Percentiles rank a stretch among this genome's conserved stretches.
These are phyloP conservation scores for Colletotrichum melonis DNA, from an alignment of 2,329 filamentous ascomycete genomes.

Conservation along the genomic window DNA sequence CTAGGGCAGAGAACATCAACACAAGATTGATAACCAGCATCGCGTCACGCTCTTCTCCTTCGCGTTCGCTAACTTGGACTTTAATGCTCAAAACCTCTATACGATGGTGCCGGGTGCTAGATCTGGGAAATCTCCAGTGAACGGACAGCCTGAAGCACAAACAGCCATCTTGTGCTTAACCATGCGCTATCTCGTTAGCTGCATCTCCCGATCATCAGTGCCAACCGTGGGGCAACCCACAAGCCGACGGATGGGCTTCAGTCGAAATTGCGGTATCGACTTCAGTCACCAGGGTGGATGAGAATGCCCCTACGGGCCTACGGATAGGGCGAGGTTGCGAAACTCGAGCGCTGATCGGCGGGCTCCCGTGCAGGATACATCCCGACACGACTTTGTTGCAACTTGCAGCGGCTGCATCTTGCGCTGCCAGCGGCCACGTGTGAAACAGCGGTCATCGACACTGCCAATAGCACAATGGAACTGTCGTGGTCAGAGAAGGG, in stretches of 20 bases:
- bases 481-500: background rate
- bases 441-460: conserved; percentile 6
- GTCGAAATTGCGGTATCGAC: conserved; percentile 15
- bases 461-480: conserved; percentile 1
- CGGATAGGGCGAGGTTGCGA: conserved; percentile 4
- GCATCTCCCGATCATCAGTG: conserved; percentile 26
- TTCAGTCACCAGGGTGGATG: background rate
- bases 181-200: conserved; percentile 24
- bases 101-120: conserved; percentile 4
- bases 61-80: background rate
- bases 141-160: conserved; percentile 26
- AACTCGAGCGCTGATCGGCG: conserved; percentile 27
- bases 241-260: conserved; percentile 16
- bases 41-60: background rate
- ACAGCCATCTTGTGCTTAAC: conserved; percentile 10
- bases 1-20: background rate
- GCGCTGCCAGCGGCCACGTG: conserved; percentile 8
- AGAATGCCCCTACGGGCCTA: background rate
- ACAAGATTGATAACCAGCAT: conserved; percentile 1
- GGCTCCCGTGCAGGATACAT: background rate
- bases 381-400: background rate
- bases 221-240: conserved; percentile 30
- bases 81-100: background rate
- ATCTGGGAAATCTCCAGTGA: background rate
- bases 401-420: conserved; percentile 3